phyloP scores from a whole-genome alignment of 768 basidiomycete species.

The Porphyrellus cyaneotinctus region DNA sequence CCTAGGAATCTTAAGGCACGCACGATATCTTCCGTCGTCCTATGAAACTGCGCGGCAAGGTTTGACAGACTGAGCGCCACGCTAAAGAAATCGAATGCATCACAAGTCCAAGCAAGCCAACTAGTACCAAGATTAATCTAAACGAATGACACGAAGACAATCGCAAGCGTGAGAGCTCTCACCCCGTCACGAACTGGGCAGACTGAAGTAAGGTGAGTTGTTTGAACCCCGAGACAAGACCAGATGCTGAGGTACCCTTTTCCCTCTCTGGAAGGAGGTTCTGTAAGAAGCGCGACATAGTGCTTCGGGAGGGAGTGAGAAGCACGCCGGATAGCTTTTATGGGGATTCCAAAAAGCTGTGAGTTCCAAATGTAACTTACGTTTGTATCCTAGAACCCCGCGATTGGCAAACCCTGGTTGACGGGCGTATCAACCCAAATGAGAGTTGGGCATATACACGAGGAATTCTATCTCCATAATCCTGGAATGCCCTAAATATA shows the following conservation, averaged over 20 bases:
- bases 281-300: constrained; percentile 35
- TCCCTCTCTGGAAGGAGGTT: constrained; percentile 51
- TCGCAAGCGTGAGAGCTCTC: not conserved
- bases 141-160: not conserved
- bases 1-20: constrained; percentile 12
- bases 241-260: constrained; percentile 30
- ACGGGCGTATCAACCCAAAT: not conserved
- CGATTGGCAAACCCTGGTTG: not conserved
- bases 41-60: constrained; percentile 48
- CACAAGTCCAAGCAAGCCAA: constrained; percentile 87
- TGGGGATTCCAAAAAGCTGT: not conserved
- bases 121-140: constrained; percentile 37
- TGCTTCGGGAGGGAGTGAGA: not conserved
- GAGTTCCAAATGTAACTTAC: not conserved
- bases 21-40: constrained; percentile 41
- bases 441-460: not conserved
- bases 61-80: constrained; percentile 56
- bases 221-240: constrained; percentile 42
- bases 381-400: not conserved
- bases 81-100: constrained; percentile 85
- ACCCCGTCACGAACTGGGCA: constrained; percentile 59
- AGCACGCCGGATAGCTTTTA: constrained; percentile 12
- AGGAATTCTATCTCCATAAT: not conserved
- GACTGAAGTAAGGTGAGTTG: constrained; percentile 51
- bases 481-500: not conserved